Base-by-base conservation (phyloP, 495 filamentous ascomycete genomes). In the Talaromyces liani region DNA sequence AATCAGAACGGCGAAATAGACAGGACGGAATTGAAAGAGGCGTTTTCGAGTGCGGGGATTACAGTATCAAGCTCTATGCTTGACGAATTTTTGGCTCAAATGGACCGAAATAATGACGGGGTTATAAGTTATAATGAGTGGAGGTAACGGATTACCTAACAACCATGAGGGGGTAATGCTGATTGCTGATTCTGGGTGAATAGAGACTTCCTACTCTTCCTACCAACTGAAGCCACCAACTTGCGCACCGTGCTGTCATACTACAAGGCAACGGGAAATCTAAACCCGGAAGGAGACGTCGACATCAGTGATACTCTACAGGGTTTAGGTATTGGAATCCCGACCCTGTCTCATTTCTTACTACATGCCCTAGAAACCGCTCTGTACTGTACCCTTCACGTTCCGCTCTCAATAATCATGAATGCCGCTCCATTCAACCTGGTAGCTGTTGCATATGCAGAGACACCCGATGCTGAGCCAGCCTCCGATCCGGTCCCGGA, bases 271-370 rank as follows among this genome's bases (percentile, higher is more conserved):
- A 90, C 94, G 67, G 87, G 95, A 70, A 93, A 88, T 74, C 81
- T 98, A 70, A 96, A 92, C 73, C 79, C 90, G 62, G 94, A 98
- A 82, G 94, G 94, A 70, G 94, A 98, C 81, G 93, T 94, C 66
- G 82, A 90, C 66, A 87, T 98, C 78, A 91, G 94, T 77, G 91
- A 94, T 72, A 85, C 86, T 67, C 82, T 94, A 67, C 85, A 95
- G 81, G 89, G 92, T 77, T 81, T 96, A 93, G 95, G 95, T 98
- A 97, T 82, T 85, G 84, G 85, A 74, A 74, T 79, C 75, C 79
- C 81, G 73, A 91, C 91, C 85, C 85, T 89, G 88, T 83, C 63
- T 64, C 67, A 60, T 72, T 73, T 66, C 71, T 64, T 49, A 49
- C 45, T 77, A 59, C 65, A 73, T 66, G 68, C 70, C 68, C 67